phyloP scores from a whole-genome alignment of 1,139 yeast genomes.

The Ogataea hybrid region DNA sequence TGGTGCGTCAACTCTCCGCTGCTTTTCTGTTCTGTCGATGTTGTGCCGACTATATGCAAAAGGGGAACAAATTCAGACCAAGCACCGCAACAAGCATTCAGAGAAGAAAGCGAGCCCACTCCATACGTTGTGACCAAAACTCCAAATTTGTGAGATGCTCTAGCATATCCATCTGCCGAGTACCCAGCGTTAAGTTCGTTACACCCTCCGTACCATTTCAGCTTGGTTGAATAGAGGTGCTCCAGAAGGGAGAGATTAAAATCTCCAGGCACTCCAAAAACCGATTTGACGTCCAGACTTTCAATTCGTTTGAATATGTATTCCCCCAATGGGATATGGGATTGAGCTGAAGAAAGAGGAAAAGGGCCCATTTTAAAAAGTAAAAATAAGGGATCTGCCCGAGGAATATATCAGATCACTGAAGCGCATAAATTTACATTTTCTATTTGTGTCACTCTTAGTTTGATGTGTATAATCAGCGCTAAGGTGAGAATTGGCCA shows the following conservation, averaged over 20 bases:
- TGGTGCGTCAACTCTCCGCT: slow-evolving; percentile 53
- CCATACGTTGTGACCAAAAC: slow-evolving; percentile 61
- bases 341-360: slow-evolving; percentile 12
- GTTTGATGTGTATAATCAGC: no score
- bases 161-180: slow-evolving; percentile 48
- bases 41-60: slow-evolving; percentile 81
- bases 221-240: slow-evolving; percentile 30
- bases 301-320: slow-evolving; percentile 48
- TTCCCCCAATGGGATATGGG: slow-evolving; percentile 42
- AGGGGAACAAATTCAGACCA: slow-evolving; percentile 83
- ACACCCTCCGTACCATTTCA: slow-evolving; percentile 35
- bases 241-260: slow-evolving; percentile 33
- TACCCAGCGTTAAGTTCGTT: slow-evolving; percentile 41
- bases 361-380: slow-evolving; percentile 26
- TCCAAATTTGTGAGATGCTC: slow-evolving; percentile 29
- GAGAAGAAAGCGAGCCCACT: slow-evolving; percentile 83
- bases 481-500: no score
- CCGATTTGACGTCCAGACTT: slow-evolving; percentile 44
- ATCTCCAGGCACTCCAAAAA: slow-evolving; percentile 51
- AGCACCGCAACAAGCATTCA: slow-evolving; percentile 82
- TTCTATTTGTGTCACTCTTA: not conserved
- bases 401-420: not conserved
- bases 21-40: slow-evolving; percentile 40
- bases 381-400: not conserved
- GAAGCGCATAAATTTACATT: not conserved